Base-by-base conservation (phyloP, 306 rosid genomes). In the Alnus rubra region DNA sequence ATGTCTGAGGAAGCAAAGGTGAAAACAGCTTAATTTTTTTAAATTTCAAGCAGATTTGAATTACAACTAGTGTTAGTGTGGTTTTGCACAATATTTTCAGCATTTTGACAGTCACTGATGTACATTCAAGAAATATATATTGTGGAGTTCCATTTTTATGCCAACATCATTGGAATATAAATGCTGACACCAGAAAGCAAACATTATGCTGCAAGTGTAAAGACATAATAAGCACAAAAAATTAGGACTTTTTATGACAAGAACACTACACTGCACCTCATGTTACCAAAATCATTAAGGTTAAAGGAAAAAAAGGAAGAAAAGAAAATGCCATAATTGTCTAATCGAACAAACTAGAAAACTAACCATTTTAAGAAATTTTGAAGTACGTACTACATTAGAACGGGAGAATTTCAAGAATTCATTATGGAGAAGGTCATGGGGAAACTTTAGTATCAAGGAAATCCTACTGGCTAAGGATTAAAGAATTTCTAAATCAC, bases 401-500 rank as follows among this genome's bases (percentile, higher is more conserved):
- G 31, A 30, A 60, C 30, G 15, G 37, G 4, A 5, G 37, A 60
- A 3, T 60, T 60, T 33, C 4, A 11, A 30, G 45, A 42, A 42
- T 42, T 6, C 6, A 42, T 42, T 42, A 28, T 30, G 67, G 39
- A 60, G 15, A 60, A 30, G 67, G 67, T 60, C 67, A 60, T 4
- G 16, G 15, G 67, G 67, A 60, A 28, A 60, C 67, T 60, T 60
- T 11, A 11, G 56, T 30, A 74, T 76, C 12, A 73, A 73, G 28
- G 56, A n/a, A 69, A 65, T 49, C 35, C 47, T 64, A 56, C 23
- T 44, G 56, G 56, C 53, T 71, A 64, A 48, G 13, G 48, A 50
- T 54, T 54, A 50, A 55, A 71, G 15, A 76, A 78, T 71, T 52
- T 62, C 8, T 0, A 63, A 70, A 58, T 78, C 68, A 91, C 97